Percentiles rank a stretch among this genome's conserved stretches.
phyloP scores from a whole-genome alignment of 306 rosid species.

The Malus sylvestris region DNA sequence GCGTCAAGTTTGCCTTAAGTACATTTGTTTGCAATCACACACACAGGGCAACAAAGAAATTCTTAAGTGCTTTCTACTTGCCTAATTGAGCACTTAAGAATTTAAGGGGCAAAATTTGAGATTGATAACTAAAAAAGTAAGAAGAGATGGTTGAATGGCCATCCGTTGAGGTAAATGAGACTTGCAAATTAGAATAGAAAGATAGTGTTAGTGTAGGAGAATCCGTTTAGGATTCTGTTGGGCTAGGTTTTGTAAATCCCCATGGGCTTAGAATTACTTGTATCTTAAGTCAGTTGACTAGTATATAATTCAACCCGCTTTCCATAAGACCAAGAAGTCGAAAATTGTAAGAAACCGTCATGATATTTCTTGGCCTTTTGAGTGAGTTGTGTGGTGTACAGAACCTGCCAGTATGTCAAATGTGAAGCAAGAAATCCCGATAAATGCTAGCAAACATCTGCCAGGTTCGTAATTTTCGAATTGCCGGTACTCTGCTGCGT shows the following conservation, averaged over 20 bases:
- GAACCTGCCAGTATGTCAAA: conserved; percentile 36
- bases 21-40: background rate
- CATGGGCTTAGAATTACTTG: too few species aligned
- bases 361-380: conserved; percentile 86
- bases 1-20: background rate
- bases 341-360: conserved; percentile 58
- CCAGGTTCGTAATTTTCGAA: background rate
- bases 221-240: too few species aligned
- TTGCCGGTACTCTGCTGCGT: background rate
- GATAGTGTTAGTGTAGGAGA: background rate
- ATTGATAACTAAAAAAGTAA: background rate
- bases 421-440: background rate
- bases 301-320: conserved; percentile 42
- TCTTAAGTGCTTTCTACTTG: too few species aligned
- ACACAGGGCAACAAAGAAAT: background rate
- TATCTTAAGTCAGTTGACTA: too few species aligned
- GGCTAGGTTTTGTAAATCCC: too few species aligned
- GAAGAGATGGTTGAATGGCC: background rate
- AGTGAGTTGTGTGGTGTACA: conserved; percentile 73
- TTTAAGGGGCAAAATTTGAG: background rate
- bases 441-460: background rate
- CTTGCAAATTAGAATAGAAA: conserved; percentile 10
- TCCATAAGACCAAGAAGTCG: conserved; percentile 42
- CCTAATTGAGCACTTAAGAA: background rate
- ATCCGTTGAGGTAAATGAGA: background rate